Percentiles rank a stretch among this genome's conserved stretches.
Conservation (phyloP, 768 basidiomycete species). For the Cantharellus anzutake region DNA sequence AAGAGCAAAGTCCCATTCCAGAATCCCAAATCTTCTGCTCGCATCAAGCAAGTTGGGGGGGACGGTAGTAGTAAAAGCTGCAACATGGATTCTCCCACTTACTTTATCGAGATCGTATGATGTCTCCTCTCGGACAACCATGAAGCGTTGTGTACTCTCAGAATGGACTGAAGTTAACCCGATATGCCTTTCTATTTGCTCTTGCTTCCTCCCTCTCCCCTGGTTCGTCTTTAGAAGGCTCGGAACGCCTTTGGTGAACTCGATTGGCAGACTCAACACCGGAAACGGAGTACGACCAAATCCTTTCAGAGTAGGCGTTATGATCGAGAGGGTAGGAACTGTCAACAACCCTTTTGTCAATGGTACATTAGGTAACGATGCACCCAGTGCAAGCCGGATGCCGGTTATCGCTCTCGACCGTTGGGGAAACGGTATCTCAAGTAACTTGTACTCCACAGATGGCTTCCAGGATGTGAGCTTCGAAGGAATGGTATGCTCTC, state of each 20-base stretch:
- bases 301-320: too few relatives aligned
- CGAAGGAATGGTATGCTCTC: slow-evolving; percentile 10
- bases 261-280: slow-evolving; percentile 53
- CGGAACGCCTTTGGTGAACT: neutral
- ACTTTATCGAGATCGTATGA: slow-evolving; percentile 92
- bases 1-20: slow-evolving; percentile 67
- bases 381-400: too few relatives aligned
- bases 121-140: slow-evolving; percentile 58
- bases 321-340: too few relatives aligned
- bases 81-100: slow-evolving; percentile 9
- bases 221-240: slow-evolving; percentile 17
- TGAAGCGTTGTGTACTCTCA: slow-evolving; percentile 1
- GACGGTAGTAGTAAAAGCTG: neutral
- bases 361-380: too few relatives aligned
- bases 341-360: too few relatives aligned
- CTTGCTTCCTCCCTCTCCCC: slow-evolving; percentile 31
- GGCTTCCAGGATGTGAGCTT: slow-evolving; percentile 64
- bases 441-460: slow-evolving; percentile 53
- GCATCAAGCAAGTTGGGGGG: slow-evolving; percentile 7
- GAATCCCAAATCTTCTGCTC: slow-evolving; percentile 93
- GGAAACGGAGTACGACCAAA: slow-evolving; percentile 31
- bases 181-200: slow-evolving; percentile 43
- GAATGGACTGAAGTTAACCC: slow-evolving; percentile 13
- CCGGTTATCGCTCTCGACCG: neutral
- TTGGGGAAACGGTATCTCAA: slow-evolving; percentile 47